Percentiles rank a stretch among this genome's conserved stretches.
phyloP scores from a whole-genome alignment of 1,284 basidiomycete species.

The Fomitopsis schrenkii region DNA sequence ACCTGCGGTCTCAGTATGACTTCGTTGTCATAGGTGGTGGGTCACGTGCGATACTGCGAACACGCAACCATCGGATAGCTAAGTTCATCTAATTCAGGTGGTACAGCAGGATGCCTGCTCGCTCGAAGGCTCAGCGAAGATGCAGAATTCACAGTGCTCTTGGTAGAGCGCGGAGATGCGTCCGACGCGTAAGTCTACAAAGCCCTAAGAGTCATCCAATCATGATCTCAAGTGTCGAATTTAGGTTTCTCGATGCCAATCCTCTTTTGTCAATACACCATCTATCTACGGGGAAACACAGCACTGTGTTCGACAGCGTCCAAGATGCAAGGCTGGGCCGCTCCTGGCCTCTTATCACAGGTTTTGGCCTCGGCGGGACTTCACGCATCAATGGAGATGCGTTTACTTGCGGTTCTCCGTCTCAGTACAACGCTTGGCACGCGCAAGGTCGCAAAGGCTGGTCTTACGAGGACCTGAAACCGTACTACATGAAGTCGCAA shows the following conservation, averaged over 20 bases:
- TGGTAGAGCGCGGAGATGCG: not conserved
- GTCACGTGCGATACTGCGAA: not conserved
- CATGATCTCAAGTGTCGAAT: too few species aligned
- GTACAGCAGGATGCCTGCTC: not conserved
- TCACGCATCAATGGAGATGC: constrained; percentile 20
- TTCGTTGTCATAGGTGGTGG: not conserved
- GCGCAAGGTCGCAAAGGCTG: constrained; percentile 30
- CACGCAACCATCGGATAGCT: too few species aligned
- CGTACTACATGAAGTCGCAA: constrained; percentile 34
- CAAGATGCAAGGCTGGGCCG: not conserved
- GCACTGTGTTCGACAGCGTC: not conserved
- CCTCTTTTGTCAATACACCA: not conserved
- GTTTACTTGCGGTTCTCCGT: constrained; percentile 27
- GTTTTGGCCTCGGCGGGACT: not conserved
- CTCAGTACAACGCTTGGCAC: constrained; percentile 36
- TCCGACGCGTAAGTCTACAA: not conserved
- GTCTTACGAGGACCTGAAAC: constrained; percentile 32
- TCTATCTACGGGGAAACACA: not conserved
- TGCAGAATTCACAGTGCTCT: not conserved
- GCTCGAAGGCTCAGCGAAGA: not conserved
- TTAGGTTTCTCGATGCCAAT: not conserved
- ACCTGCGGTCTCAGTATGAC: not conserved
- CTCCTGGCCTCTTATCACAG: not conserved
- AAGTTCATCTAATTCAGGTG: not conserved
- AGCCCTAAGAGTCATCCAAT: too few species aligned